Evolutionary conservation across 129 eudicot species (phyloP).

Genomic region (Escallonia herrerae): DNA sequence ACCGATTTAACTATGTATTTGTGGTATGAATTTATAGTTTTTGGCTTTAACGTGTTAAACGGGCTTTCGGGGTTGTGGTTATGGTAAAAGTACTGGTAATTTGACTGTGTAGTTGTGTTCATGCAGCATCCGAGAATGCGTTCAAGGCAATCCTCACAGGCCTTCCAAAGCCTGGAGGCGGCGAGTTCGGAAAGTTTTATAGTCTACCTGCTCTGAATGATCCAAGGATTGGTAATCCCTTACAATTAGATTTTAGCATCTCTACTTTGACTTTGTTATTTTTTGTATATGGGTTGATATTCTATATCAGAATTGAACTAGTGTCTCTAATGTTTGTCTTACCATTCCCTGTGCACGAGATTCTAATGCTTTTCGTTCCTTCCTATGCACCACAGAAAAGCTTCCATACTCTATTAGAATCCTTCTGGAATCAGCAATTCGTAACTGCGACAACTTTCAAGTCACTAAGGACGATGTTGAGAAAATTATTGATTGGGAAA

Average conservation of each 20-base stretch:
- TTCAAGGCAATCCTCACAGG: constrained; percentile 63
- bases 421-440: constrained; percentile 89
- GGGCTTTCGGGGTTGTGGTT: constrained; percentile 1
- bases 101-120: constrained; percentile 8
- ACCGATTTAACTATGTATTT: no score
- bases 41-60: no score
- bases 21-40: no score
- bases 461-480: constrained; percentile 91
- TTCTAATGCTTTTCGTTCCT: neutral
- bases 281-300: no score
- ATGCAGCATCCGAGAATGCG: constrained; percentile 72
- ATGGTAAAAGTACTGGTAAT: neutral
- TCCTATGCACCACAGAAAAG: constrained; percentile 49
- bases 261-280: neutral
- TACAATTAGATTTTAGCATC: neutral
- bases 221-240: constrained; percentile 66
- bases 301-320: no score
- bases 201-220: constrained; percentile 90
- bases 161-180: constrained; percentile 94
- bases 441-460: constrained; percentile 95
- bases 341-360: no score
- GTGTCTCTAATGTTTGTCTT: no score
- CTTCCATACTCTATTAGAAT: constrained; percentile 91
- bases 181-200: constrained; percentile 91
- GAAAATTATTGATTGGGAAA: constrained; percentile 96